Evolutionary conservation across 148 eudicot genomes (phyloP), one percentile per base, ranked within the genome.

Genomic region (Amaranthus palmeri): DNA sequence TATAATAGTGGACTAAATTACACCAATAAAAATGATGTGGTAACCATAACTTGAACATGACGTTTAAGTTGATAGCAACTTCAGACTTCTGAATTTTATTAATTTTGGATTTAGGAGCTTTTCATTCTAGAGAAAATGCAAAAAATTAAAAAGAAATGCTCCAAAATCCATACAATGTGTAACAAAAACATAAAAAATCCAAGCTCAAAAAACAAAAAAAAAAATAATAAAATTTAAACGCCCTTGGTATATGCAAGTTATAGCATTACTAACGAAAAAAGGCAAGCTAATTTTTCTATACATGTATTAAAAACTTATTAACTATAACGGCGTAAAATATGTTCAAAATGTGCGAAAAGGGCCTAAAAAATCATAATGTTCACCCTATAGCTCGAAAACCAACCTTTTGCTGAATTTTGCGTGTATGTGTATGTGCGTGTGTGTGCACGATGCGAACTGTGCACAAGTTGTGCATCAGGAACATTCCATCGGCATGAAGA

Each of bases 241-340:
- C 67, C 68, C 68, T 56, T 25, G 36, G 73, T 78, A 78, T 74
- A 65, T 51, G 72, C 72, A 70, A n/a, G 54, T 43, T 76, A 57
- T 17, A 69, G 76, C 55, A 67, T 65, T 25, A 25, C 36, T 25
- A 49, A 61, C 53, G 54, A 36, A 49, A 25, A 75, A 59, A 66
- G 65, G 69, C 54, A 65, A 62, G 74, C 64, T 76, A 69, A n/a
- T 74, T 25, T 61, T 66, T 61, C 83, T 84, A 71, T 84, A 79
- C 85, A 84, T 67, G 74, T 74, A 71, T 67, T 57, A 10, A 71
- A 70, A 25, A 25, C 69, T 79, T 79, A 79, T 79, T 71, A 17
- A 69, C 82, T 70, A 79, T 70, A 58, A 8, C 8, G 36, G 14
- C 47, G 58, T 51, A 59, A 65, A 12, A 25, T 70, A 78, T 75